Conservation (phyloP, 2,329 filamentous ascomycete species). For the Camptophora hylomeconis region DNA sequence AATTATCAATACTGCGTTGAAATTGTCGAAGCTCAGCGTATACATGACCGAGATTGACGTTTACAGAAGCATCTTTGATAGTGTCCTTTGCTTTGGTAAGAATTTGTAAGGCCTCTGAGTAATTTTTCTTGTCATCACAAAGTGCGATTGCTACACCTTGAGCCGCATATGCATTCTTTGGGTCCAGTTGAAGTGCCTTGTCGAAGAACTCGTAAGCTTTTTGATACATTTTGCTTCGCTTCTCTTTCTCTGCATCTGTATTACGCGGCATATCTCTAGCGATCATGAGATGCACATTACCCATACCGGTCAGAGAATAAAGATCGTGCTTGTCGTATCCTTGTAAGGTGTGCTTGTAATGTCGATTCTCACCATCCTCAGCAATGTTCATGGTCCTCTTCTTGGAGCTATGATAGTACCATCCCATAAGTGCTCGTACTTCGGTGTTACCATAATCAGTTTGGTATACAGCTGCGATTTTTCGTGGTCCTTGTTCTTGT, state of each 20-base stretch:
- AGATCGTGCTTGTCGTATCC: constrained; percentile 93
- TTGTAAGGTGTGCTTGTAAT: constrained; percentile 92
- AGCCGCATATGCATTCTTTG: constrained; percentile 88
- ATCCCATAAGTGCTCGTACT: constrained; percentile 83
- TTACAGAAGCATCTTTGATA: constrained; percentile 74
- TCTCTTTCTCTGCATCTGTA: constrained; percentile 79
- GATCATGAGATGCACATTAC: constrained; percentile 77
- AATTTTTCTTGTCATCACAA: constrained; percentile 87
- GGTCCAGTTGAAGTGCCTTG: constrained; percentile 88
- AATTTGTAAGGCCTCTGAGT: constrained; percentile 67
- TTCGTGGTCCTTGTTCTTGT: constrained; percentile 73
- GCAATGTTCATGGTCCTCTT: constrained; percentile 68
- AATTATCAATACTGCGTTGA: constrained; percentile 81
- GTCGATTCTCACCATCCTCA: constrained; percentile 82
- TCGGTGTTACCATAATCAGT: constrained; percentile 76
- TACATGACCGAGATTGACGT: constrained; percentile 85
- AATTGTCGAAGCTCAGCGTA: constrained; percentile 85
- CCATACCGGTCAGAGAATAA: constrained; percentile 95
- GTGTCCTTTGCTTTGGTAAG: constrained; percentile 86
- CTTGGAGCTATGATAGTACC: constrained; percentile 84
- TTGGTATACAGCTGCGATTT: constrained; percentile 73
- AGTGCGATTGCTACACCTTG: constrained; percentile 92
- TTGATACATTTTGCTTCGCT: constrained; percentile 72
- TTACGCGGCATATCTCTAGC: constrained; percentile 91
- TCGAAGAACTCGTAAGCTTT: constrained; percentile 97